Evolutionary conservation across 768 basidiomycete species (phyloP), one percentile per base, ranked within the genome.

Genomic region (Leccinum fibrillosum): DNA sequence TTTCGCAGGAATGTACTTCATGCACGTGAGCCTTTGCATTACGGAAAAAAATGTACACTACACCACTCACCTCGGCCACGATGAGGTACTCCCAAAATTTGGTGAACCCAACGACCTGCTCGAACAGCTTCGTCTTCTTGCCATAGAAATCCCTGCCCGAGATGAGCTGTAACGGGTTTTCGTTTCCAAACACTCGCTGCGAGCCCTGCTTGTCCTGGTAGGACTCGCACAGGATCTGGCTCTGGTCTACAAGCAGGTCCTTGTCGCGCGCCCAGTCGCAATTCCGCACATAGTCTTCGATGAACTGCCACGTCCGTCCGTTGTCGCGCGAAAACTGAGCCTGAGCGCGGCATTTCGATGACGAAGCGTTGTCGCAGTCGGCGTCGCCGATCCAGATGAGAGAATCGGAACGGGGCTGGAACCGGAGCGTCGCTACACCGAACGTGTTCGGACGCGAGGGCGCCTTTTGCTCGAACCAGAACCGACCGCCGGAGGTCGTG

Each of bases 61-160:
- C 19, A 21, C 9, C 26, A 67, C 86, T 53, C 44, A 97, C 93
- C 81, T 94, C 89, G 23, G 96, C 97, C 30, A 98, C 96, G 48
- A 98, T 86, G 70, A 98, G 80, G 71, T 90, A 99, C 76, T 99
- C 93, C 0, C 92, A 92, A 73, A 99, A 99, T 75, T 94, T 95
- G 0, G 97, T 88, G 76, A 95, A 98, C 7, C 97, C 97, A 63
- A 94, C 93, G 54, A 99, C 87, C 45, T 85, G 78, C 49, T 92
- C 84, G 66, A 98, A 99, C 21, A 97, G 71, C 69, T 83, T 89
- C 60, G 77, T 85, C 78, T 85, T 89, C 61, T 80, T 84, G 49
- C 62, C 62, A 69, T 86, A 98, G 76, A 84, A 98, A 55, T 86
- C 78, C 11, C 78, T 71, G 0, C 97, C 96, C 12, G 84, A 82